Evolutionary conservation across 148 eudicot species (phyloP).

Genomic region (Rhododendron vialii): DNA sequence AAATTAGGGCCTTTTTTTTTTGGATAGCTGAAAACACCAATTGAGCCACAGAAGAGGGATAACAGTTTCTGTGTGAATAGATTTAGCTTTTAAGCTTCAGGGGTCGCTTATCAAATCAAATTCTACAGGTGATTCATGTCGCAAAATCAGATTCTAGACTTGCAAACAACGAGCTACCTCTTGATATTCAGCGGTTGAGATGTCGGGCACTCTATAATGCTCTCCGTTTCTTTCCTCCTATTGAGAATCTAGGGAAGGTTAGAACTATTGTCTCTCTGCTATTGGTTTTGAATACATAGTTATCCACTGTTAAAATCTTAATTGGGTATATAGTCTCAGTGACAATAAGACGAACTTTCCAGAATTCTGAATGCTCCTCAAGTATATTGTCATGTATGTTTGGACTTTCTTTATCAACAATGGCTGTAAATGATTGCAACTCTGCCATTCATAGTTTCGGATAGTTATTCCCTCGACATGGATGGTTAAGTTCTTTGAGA

Average conservation of each 20-base stretch:
- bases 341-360: not conserved
- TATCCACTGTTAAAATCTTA: not conserved
- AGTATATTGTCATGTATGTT: not conserved
- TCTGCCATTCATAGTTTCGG: not conserved
- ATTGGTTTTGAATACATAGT: not conserved
- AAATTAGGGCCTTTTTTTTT: not conserved
- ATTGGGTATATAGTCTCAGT: not conserved
- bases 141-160: constrained; percentile 95
- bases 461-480: not conserved
- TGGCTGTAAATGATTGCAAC: not conserved
- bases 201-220: constrained; percentile 81
- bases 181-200: constrained; percentile 87
- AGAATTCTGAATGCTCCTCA: not conserved
- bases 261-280: constrained; percentile 9
- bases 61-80: no score
- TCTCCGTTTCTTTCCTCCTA: constrained; percentile 72
- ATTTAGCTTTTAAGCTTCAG: not conserved
- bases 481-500: not conserved
- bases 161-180: constrained; percentile 85
- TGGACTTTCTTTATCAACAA: not conserved
- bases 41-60: not conserved
- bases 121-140: constrained; percentile 75
- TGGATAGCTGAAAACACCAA: not conserved
- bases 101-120: not conserved
- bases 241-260: constrained; percentile 87